phyloP scores from a whole-genome alignment of 1,284 basidiomycete genomes.

The Pyrrhoderma noxium region DNA sequence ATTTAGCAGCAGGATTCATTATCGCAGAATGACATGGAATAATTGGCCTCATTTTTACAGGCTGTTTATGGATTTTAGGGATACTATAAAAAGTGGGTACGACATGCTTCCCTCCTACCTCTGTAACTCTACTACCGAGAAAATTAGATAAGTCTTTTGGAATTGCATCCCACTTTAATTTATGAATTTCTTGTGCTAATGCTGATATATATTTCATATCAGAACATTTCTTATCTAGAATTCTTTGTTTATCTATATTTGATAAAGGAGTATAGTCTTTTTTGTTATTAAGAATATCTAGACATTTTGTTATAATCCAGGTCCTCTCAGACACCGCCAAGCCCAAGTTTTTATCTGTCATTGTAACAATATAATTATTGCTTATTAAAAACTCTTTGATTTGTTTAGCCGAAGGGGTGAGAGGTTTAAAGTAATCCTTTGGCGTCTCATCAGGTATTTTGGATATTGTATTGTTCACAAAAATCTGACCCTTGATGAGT shows the following conservation, averaged over 20 bases:
- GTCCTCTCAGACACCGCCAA: constrained; percentile 9
- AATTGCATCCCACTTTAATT: not conserved
- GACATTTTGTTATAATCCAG: constrained; percentile 14
- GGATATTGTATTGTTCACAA: not conserved
- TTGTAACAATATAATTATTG: constrained; percentile 13
- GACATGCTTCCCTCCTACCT: not conserved
- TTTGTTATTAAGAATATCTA: constrained; percentile 4
- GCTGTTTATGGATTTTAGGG: constrained; percentile 33
- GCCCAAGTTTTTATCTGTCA: constrained; percentile 13
- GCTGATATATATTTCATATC: not conserved
- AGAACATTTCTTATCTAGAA: not conserved
- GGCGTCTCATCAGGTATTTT: not conserved
- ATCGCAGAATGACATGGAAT: constrained; percentile 29
- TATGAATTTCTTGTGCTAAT: not conserved
- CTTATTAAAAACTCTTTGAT: not conserved
- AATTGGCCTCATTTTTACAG: constrained; percentile 28
- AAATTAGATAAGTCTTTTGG: not conserved
- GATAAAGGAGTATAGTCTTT: constrained; percentile 7
- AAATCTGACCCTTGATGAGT: not conserved
- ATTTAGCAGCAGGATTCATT: constrained; percentile 29
- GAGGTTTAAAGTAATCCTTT: not conserved
- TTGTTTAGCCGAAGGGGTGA: not conserved
- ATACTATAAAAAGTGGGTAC: constrained; percentile 29
- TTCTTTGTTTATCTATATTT: not conserved
- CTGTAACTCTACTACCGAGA: not conserved